phyloP scores from a whole-genome alignment of 2,329 filamentous ascomycete genomes.

The Anthostomella pinea region DNA sequence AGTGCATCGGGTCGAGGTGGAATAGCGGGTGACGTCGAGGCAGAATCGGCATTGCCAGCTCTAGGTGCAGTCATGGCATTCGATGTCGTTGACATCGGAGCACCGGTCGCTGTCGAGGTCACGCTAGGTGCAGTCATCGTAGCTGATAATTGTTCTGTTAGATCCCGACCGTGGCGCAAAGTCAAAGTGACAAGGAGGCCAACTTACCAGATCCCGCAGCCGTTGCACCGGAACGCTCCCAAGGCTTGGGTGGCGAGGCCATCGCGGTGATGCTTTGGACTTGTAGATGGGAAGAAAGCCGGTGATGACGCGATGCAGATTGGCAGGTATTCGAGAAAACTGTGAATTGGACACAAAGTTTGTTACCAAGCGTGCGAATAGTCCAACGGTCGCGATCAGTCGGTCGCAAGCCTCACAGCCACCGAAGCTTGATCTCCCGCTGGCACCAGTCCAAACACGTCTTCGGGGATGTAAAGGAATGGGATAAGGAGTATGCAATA shows the following conservation, averaged over 20 bases:
- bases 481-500: too few species aligned
- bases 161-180: conserved; percentile 18
- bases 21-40: conserved; percentile 60
- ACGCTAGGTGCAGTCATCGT: conserved; percentile 36
- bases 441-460: too few species aligned
- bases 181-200: conserved; percentile 10
- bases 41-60: conserved; percentile 25
- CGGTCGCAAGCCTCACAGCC: too few species aligned
- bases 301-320: too few species aligned
- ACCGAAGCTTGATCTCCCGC: too few species aligned
- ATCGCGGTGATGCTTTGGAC: too few species aligned
- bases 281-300: too few species aligned
- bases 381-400: too few species aligned
- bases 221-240: conserved; percentile 76
- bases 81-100: conserved; percentile 40
- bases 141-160: conserved; percentile 33
- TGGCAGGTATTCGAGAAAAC: too few species aligned
- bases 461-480: too few species aligned
- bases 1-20: conserved; percentile 80
- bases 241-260: conserved; percentile 92
- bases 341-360: too few species aligned
- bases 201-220: conserved; percentile 42
- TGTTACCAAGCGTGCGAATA: too few species aligned
- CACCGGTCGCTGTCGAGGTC: conserved; percentile 41
- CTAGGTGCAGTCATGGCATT: conserved; percentile 38